Percentiles rank a stretch among this genome's conserved stretches.
Conservation (phyloP, 768 basidiomycete species). For the Cystoderma amianthinum region DNA sequence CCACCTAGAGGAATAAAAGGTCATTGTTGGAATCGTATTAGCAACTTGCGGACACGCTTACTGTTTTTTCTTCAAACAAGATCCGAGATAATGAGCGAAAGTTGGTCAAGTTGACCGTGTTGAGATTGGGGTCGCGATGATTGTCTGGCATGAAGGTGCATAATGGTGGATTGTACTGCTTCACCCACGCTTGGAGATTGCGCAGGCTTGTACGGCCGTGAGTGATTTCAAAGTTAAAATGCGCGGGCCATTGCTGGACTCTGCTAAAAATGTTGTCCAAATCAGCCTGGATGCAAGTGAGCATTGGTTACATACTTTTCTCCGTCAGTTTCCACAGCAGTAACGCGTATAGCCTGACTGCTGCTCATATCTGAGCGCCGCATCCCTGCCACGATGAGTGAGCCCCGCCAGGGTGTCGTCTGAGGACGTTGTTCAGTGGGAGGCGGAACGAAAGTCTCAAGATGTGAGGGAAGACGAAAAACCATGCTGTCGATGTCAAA, state of each 20-base stretch:
- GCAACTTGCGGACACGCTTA: constrained; percentile 20
- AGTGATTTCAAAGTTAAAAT: constrained; percentile 35
- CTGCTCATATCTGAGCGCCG: constrained; percentile 37
- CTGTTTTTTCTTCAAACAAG: constrained; percentile 45
- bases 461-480: constrained; percentile 56
- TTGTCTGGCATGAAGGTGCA: constrained; percentile 63
- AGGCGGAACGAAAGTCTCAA: constrained; percentile 52
- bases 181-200: constrained; percentile 47
- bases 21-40: too few species aligned
- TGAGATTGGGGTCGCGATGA: constrained; percentile 38
- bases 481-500: constrained; percentile 38
- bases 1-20: constrained; percentile 27
- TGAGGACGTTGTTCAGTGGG: constrained; percentile 37
- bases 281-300: constrained; percentile 15
- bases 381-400: constrained; percentile 43
- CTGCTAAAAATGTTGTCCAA: constrained; percentile 27
- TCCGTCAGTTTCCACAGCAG: constrained; percentile 66
- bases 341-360: constrained; percentile 48
- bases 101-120: constrained; percentile 42
- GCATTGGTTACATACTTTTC: constrained; percentile 45
- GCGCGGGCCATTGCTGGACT: constrained; percentile 49
- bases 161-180: constrained; percentile 36
- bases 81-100: constrained; percentile 50
- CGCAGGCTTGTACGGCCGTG: constrained; percentile 33
- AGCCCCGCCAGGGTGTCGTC: constrained; percentile 51